These are phyloP conservation scores for Coemansia sp. DNA, from an alignment of 192 early-diverging fungal genomes.

Conservation along the genomic window DNA sequence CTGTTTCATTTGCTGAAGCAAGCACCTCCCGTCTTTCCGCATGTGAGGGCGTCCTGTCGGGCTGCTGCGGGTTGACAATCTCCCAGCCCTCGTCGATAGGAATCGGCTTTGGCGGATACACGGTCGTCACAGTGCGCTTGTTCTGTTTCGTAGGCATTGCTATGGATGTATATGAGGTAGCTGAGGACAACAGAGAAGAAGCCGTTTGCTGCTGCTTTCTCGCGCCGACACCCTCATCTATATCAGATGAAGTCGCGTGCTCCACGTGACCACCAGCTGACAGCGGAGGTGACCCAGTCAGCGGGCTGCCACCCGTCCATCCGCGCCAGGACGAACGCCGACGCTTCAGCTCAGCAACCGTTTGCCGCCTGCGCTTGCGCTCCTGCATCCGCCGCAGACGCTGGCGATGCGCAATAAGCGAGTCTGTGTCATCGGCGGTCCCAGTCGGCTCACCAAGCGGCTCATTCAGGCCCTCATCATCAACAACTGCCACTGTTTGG, in stretches of 20 bases:
- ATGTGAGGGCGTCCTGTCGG: neutral
- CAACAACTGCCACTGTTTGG: neutral
- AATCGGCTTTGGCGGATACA: conserved; percentile 37
- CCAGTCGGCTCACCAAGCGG: neutral
- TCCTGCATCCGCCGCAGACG: conserved; percentile 45
- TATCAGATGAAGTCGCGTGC: neutral
- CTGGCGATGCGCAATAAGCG: conserved; percentile 26
- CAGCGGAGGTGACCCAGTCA: conserved; percentile 26
- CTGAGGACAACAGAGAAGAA: neutral
- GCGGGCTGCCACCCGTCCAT: conserved; percentile 28
- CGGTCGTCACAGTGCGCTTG: neutral
- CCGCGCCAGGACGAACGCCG: conserved; percentile 55
- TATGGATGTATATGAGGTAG: neutral
- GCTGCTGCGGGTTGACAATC: conserved; percentile 22
- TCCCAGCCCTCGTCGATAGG: conserved; percentile 49
- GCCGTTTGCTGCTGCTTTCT: neutral
- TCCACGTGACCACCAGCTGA: conserved; percentile 3
- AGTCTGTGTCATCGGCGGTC: conserved; percentile 3
- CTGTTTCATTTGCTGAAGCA: conserved; percentile 3
- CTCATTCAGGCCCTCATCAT: neutral
- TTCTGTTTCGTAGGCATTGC: neutral
- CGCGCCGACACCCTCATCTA: neutral
- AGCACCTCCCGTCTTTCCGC: neutral
- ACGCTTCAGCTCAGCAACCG: conserved; percentile 36
- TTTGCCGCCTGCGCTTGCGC: conserved; percentile 47